Evolutionary conservation across 2,329 filamentous ascomycete genomes (phyloP), one percentile per base, ranked within the genome.

Genomic region (Macrophomina tecta): DNA sequence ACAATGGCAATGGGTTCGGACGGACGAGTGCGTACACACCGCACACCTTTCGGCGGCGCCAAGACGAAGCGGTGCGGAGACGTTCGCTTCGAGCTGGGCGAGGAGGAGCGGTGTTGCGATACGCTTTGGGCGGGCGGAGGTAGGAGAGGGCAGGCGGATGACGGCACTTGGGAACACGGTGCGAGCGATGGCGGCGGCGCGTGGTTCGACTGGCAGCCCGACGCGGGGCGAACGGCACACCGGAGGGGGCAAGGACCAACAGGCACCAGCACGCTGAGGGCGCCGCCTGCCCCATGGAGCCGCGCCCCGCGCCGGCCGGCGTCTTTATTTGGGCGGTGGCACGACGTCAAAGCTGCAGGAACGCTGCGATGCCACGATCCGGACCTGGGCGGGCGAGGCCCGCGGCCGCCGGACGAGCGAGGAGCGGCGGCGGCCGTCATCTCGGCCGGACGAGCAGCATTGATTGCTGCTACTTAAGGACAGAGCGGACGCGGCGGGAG

Each of bases 81-180:
- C 42, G 28, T 28, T 61, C 56, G 56, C 56, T 36, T 61, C 40
- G n/a, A 34, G 40, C 46, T 48, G 34, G 23, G 23, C 3, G 56
- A 16, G n/a, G 38, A 16, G 28, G 30, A 30, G 40, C 30, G 56
- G 16, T 18, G 8, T 45, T 45, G 40, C 30, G 58, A 62, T 62
- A 62, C 58, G 58, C 58, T 62, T 49, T 45, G 58, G 45, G 45
- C 58, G 58, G 58, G 42, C 28, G 45, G 6, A 11, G 58, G 58
- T 18, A 38, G 42, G 55, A 49, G 58, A 32, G 28, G 34, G 32
- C 23, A 23, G 38, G 58, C 7, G 52, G 45, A 62, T 49, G 58
- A 62, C 42, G 58, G 42, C 32, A 49, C 30, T 12, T 23, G 42
- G n/a, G 58, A 30, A 45, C 12, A 18, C 12, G 58, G 42, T 45